Evolutionary conservation across 768 basidiomycete genomes (phyloP).

Genomic region (Kwoniella europaea): DNA sequence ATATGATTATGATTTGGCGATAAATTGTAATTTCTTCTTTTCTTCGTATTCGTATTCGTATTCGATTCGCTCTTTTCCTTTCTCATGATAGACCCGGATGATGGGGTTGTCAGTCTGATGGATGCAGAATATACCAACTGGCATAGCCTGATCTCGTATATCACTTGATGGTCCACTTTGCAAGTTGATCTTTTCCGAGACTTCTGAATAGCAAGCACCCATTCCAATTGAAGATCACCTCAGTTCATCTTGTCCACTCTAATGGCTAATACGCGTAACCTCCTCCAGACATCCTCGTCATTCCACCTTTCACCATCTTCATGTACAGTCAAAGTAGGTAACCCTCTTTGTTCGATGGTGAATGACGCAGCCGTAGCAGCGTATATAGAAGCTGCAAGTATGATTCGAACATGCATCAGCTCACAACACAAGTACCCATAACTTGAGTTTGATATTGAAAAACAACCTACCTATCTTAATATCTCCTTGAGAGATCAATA

Average conservation of each 20-base stretch:
- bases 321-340: conserved; percentile 24
- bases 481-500: conserved; percentile 37
- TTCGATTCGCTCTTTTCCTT: conserved; percentile 21
- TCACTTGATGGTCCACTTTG: background rate
- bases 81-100: background rate
- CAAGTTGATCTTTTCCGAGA: background rate
- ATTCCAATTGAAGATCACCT: background rate
- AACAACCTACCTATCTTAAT: conserved; percentile 33
- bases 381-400: conserved; percentile 35
- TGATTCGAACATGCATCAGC: background rate
- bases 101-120: background rate
- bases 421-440: background rate
- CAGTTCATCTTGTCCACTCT: conserved; percentile 18
- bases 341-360: conserved; percentile 47
- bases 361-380: conserved; percentile 46
- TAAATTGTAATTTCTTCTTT: conserved; percentile 1
- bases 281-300: conserved; percentile 37
- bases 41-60: conserved; percentile 1
- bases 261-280: conserved; percentile 28
- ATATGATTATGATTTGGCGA: background rate
- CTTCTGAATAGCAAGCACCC: background rate
- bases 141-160: background rate
- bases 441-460: too few relatives aligned
- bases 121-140: background rate
- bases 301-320: conserved; percentile 38